These are phyloP conservation scores for Ceratocystis lukuohia DNA, from an alignment of 2,329 filamentous ascomycete genomes.

Conservation along the genomic window DNA sequence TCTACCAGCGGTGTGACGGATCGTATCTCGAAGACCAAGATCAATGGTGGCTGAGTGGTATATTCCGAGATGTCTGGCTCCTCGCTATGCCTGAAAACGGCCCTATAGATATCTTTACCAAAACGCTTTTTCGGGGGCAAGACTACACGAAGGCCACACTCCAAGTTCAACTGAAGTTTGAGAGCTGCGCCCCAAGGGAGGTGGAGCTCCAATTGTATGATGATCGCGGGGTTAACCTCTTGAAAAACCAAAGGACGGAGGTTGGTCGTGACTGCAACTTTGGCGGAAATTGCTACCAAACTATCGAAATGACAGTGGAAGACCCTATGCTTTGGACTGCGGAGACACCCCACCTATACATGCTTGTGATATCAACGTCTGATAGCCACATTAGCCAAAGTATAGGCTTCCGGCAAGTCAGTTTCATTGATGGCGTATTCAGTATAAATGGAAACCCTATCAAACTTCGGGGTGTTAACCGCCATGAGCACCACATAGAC, in stretches of 20 bases:
- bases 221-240: neutral
- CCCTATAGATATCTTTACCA: slow-evolving; percentile 43
- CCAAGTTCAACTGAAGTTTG: neutral
- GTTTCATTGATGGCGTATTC: slow-evolving; percentile 47
- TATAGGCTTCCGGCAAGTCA: slow-evolving; percentile 50
- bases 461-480: slow-evolving; percentile 54
- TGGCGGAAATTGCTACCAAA: slow-evolving; percentile 25
- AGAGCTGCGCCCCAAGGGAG: neutral
- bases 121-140: slow-evolving; percentile 38
- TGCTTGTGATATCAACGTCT: slow-evolving; percentile 26
- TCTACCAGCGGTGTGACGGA: slow-evolving; percentile 61
- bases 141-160: slow-evolving; percentile 26
- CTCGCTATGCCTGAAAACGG: slow-evolving; percentile 44
- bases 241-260: neutral
- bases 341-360: slow-evolving; percentile 51
- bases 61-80: slow-evolving; percentile 57
- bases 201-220: neutral
- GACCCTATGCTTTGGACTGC: slow-evolving; percentile 54
- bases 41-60: slow-evolving; percentile 55
- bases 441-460: slow-evolving; percentile 52
- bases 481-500: slow-evolving; percentile 55
- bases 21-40: slow-evolving; percentile 61
- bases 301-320: slow-evolving; percentile 35
- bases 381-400: slow-evolving; percentile 28
- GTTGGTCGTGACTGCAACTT: slow-evolving; percentile 23